Evolutionary conservation across 2,329 filamentous ascomycete species (phyloP), one percentile per base, ranked within the genome.

Genomic region (Didymella pomorum): DNA sequence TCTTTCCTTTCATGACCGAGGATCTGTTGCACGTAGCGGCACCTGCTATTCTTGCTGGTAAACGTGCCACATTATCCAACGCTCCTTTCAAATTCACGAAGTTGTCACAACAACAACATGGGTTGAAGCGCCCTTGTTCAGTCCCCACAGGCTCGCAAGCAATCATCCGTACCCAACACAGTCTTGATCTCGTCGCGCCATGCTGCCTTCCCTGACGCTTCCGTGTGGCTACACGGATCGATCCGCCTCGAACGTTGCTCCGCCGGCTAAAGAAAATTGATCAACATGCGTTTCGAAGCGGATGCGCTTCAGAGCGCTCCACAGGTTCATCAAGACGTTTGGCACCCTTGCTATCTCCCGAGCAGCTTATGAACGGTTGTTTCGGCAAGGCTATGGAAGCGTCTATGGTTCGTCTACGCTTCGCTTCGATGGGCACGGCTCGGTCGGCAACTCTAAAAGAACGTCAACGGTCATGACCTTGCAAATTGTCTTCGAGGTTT

Each of bases 391-490:
- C 35, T 33, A 42, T 29, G 28, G 31, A n/a, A 21, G 26, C 47
- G 31, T 52, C 54, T 21, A 23, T 7, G 21, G 20, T 33, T 51
- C 39, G 42, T 42, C 47, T 35, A 46, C 46, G 33, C 41, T 41
- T 56, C 46, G 41, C 39, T 46, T 39, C 26, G 33, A 45, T 31
- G 39, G 41, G 41, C 26, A 41, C 54, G 54, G 54, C 54, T 51
- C 47, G 18, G 48, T 42, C 54, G 47, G 54, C 54, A 56, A 52
- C 42, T 57, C 54, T 57, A 57, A 57, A 57, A 37, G 42, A 57
- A 57, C 48, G 42, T 57, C 54, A 52, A 47, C 35, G 4, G 11
- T 43, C 16, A 31, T 9, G 25, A 0, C 14, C 16, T 35, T 35
- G 11, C 25, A 28, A 21, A n/a, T 1, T 25, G 20, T 35, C 4